Evolutionary conservation across 805 yeast species (phyloP).

Genomic region (Ogataea kodamae): DNA sequence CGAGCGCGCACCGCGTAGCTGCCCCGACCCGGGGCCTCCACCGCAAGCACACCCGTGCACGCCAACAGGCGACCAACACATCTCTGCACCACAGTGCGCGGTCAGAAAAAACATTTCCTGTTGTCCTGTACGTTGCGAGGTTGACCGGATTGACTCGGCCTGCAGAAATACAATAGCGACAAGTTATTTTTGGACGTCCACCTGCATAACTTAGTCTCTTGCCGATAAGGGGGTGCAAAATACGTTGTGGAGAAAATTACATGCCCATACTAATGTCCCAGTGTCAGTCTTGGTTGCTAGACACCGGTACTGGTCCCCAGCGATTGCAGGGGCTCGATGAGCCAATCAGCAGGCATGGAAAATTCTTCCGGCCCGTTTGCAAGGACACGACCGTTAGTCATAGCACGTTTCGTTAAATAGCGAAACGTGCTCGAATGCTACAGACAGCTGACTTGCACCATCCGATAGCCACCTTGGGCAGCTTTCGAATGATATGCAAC

Average conservation of each 20-base stretch:
- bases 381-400: not conserved
- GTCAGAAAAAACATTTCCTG: too few species aligned
- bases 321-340: not conserved
- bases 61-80: too few species aligned
- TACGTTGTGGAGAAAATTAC: constrained; percentile 1
- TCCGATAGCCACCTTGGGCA: not conserved
- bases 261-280: constrained; percentile 3
- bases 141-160: too few species aligned
- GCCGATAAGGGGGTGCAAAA: constrained; percentile 5
- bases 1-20: too few species aligned
- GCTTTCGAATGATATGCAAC: not conserved
- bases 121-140: too few species aligned
- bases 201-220: constrained; percentile 7
- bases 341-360: constrained; percentile 13
- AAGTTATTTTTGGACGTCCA: too few species aligned
- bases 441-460: not conserved
- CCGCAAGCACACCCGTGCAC: constrained; percentile 8
- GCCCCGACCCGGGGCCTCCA: too few species aligned
- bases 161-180: constrained; percentile 18
- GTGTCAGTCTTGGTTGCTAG: not conserved
- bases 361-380: constrained; percentile 2
- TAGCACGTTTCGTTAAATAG: too few species aligned
- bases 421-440: too few species aligned
- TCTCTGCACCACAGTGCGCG: too few species aligned
- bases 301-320: constrained; percentile 5